Conservation (phyloP, 2,329 filamentous ascomycete species). For the Purpureocillium lavendulum region DNA sequence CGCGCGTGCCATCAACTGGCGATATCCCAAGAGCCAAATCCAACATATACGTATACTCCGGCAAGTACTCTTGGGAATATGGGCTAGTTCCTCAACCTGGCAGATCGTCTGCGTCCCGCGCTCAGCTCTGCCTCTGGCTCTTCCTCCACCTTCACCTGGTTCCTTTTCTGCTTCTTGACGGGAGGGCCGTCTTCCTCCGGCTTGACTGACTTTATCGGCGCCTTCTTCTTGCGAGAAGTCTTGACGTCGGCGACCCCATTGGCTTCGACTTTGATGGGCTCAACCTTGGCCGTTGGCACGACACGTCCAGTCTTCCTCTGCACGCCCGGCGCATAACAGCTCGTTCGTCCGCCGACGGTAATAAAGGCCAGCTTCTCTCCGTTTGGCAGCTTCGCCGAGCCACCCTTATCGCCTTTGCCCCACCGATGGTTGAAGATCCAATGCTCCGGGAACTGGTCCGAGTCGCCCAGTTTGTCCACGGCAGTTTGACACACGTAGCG, state of each 20-base stretch:
- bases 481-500: constrained; percentile 73
- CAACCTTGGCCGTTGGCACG: constrained; percentile 33
- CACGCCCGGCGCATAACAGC: constrained; percentile 73
- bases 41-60: too few relatives aligned
- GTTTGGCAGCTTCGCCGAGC: constrained; percentile 61
- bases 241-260: too few relatives aligned
- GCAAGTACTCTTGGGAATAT: too few relatives aligned
- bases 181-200: constrained; percentile 11
- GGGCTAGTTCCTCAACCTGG: constrained; percentile 16
- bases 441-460: constrained; percentile 71
- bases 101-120: constrained; percentile 16
- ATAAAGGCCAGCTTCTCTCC: constrained; percentile 80
- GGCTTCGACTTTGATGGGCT: constrained; percentile 12
- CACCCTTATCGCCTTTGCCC: constrained; percentile 78
- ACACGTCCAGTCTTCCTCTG: constrained; percentile 67
- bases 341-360: constrained; percentile 85
- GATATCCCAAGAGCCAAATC: too few relatives aligned
- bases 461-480: constrained; percentile 71
- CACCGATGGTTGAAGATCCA: constrained; percentile 89
- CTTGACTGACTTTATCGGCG: too few relatives aligned
- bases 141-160: constrained; percentile 4
- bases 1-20: too few relatives aligned
- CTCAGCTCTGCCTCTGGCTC: constrained; percentile 4
- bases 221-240: too few relatives aligned
- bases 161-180: constrained; percentile 12